Base-by-base conservation (phyloP, 2,329 filamentous ascomycete species). In the Leptosphaerulina australis region DNA sequence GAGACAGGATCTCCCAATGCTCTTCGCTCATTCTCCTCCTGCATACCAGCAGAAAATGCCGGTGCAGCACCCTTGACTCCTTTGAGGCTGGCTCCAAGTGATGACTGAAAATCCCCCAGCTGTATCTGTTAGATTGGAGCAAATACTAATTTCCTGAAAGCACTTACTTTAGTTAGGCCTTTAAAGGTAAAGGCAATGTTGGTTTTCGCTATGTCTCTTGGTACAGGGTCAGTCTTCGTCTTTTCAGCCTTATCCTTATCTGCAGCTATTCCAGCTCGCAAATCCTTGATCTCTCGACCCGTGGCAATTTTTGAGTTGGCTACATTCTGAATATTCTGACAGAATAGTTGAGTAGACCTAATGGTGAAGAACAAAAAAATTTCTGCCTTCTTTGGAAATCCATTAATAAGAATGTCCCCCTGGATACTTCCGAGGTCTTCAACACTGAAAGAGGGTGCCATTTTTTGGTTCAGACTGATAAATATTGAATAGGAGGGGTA, bases 291-390 rank as follows among this genome's bases (percentile, higher is more conserved):
- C 11, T 51, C 48, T 8, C 37, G 36, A 5, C 48, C 48, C 8
- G 41, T 41, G 1, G 48, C 41, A 5, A 51, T 51, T 18, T 46
- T 51, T 10, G 48, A 51, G 5, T 31, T 45, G 3, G 48, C 48
- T 36, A 51, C 48, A 20, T 22, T 21, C 14, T 46, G 41, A 7
- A 51, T 46, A 14, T 41, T 51, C 17, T 46, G 41, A 18, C 41
- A 51, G 17, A 51, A 51, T 12, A 14, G 30, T 8, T 51, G 48
- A 26, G 48, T 21, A 18, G 48, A 41, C 31, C 48, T 45, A 17
- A 51, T 51, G 12, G 48, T 51, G 17, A 51, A 51, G 21, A 51
- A 51, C 17, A 36, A 46, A 26, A 51, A 51, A 10, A 51, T 40
- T n/a, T 51, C 41, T 11, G 48, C 48, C 31, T 51, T 51, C 31